phyloP scores from a whole-genome alignment of 768 basidiomycete genomes.

The Leccinum uliginosum region DNA sequence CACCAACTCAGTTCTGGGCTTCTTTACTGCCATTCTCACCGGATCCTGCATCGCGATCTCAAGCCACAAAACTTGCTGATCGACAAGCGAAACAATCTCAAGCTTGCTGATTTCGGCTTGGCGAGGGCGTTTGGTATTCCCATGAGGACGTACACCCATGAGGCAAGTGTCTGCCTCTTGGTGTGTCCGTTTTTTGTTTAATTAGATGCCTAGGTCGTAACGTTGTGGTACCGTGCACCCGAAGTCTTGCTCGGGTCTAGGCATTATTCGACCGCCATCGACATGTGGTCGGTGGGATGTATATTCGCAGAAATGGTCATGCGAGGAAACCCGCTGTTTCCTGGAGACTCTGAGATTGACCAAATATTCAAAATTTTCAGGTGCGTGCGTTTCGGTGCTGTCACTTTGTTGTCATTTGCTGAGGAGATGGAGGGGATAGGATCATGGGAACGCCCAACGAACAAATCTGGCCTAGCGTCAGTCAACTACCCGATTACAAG shows the following conservation, averaged over 20 bases:
- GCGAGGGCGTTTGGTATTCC: constrained; percentile 98
- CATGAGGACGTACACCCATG: constrained; percentile 98
- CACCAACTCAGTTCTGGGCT: constrained; percentile 89
- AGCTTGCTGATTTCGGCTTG: constrained; percentile 94
- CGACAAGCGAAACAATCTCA: constrained; percentile 83
- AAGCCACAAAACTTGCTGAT: constrained; percentile 97
- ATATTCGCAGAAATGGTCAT: constrained; percentile 99
- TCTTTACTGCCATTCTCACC: constrained; percentile 90
- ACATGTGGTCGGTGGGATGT: constrained; percentile 99
- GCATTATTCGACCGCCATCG: constrained; percentile 96
- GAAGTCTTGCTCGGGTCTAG: constrained; percentile 94
- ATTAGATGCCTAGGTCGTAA: constrained; percentile 72
- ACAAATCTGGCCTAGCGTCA: constrained; percentile 87
- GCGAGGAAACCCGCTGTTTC: constrained; percentile 87
- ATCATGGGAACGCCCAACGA: constrained; percentile 94
- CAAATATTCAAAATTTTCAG: constrained; percentile 99
- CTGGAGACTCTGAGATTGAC: constrained; percentile 99
- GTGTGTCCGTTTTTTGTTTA: constrained; percentile 1
- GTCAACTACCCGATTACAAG: constrained; percentile 89
- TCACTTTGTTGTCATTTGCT: neutral
- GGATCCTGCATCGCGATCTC: constrained; percentile 94
- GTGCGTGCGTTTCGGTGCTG: constrained; percentile 36
- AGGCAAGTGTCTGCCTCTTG: constrained; percentile 47
- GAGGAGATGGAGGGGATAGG: constrained; percentile 40
- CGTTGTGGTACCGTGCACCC: constrained; percentile 98